Evolutionary conservation across 495 filamentous ascomycete species (phyloP), one percentile per base, ranked within the genome.

Genomic region (Trichoderma virens): DNA sequence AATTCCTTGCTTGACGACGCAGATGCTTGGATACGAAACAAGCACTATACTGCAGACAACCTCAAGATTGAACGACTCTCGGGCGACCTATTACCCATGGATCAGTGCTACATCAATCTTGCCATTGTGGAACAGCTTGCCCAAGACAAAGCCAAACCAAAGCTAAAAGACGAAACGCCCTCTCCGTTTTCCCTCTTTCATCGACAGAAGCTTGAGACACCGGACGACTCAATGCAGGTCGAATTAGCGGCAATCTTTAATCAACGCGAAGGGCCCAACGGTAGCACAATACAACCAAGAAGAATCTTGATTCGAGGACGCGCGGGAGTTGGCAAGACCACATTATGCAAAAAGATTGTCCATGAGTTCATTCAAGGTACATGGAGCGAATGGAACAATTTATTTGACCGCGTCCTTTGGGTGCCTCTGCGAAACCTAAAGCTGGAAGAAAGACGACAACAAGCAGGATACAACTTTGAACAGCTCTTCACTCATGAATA

Each of bases 331-430:
- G 76, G 76, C 11, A 80, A 80, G 67, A 79, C 76, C 47, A 79
- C 78, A 16, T 65, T 79, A 27, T 79, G 74, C 69, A 80, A 80
- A 60, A 80, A 78, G 70, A 75, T 76, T 43, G 65, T 78, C 54
- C 59, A 73, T 65, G 71, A 70, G 16, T 76, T 74, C 25, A 63
- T 61, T 59, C 16, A 16, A 66, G 43, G 43, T 0, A 47, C 43
- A 47, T 64, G 59, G 64, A 35, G 45, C 51, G 60, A 60, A 20
- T 77, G 74, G 75, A 60, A 43, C 0, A 62, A 69, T 1, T 20
- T 69, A 11, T 78, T 75, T 63, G 73, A 78, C 65, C 70, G 72
- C 27, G 39, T 77, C 11, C 65, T 79, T 66, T 79, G 73, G 76
- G 66, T 79, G 20, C 76, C 76, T 54, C 70, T 68, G 32, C 69